Conservation (phyloP, 352 stramenopile species). For the Pythium volutum region DNA sequence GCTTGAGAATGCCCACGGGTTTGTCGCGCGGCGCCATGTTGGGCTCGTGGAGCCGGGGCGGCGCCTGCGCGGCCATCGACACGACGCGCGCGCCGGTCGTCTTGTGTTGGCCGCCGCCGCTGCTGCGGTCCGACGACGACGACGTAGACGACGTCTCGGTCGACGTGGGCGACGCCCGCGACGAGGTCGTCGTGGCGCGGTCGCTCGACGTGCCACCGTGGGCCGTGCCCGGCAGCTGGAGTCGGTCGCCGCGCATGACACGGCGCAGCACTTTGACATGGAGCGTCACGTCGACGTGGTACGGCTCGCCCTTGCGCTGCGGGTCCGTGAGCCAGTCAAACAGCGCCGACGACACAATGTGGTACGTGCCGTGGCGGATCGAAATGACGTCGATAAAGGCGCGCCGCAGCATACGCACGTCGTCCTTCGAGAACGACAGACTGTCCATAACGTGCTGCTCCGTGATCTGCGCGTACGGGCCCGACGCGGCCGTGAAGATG, state of each 20-base stretch:
- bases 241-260: conserved; percentile 31
- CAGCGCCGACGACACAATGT: conserved; percentile 65
- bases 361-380: conserved; percentile 61
- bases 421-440: conserved; percentile 52
- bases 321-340: conserved; percentile 67
- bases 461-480: conserved; percentile 69
- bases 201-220: neutral
- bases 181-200: conserved; percentile 21
- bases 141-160: conserved; percentile 22
- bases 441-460: conserved; percentile 63
- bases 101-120: conserved; percentile 14
- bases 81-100: conserved; percentile 23
- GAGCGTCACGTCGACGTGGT: conserved; percentile 56
- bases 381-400: conserved; percentile 75
- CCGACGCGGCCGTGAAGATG: conserved; percentile 61
- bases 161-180: conserved; percentile 16
- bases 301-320: conserved; percentile 51
- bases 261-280: conserved; percentile 42
- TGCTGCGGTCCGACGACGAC: conserved; percentile 17
- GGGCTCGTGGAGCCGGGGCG: conserved; percentile 27
- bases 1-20: conserved; percentile 63
- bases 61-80: conserved; percentile 21
- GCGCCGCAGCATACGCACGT: conserved; percentile 65
- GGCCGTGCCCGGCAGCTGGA: conserved; percentile 19
- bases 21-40: conserved; percentile 34